Percentiles rank a stretch among this genome's conserved stretches.
Evolutionary conservation across 495 filamentous ascomycete species (phyloP).

Genomic region (Copromyces sp.): DNA sequence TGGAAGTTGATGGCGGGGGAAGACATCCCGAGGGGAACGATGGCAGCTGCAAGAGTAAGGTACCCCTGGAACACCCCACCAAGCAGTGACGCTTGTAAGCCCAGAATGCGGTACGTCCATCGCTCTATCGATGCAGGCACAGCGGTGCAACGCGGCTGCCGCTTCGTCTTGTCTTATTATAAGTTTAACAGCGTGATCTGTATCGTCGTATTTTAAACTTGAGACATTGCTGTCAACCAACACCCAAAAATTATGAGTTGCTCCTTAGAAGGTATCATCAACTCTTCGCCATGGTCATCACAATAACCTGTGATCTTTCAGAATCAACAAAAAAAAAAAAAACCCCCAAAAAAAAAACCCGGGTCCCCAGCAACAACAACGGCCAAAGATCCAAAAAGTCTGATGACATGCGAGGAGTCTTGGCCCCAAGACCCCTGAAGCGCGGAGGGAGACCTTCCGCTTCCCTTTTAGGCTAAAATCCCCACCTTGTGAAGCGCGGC

Average conservation of each 20-base stretch:
- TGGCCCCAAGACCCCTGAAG: constrained; percentile 9
- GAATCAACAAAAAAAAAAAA: neutral
- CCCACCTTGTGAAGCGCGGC: constrained; percentile 1
- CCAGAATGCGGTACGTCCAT: neutral
- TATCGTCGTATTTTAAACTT: neutral
- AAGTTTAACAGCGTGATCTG: neutral
- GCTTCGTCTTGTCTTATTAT: neutral
- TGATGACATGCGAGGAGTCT: neutral
- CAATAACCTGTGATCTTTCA: neutral
- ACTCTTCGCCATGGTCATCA: neutral
- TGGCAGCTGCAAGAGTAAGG: constrained; percentile 8
- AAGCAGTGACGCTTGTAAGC: neutral
- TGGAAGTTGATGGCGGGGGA: constrained; percentile 12
- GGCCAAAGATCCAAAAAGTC: neutral
- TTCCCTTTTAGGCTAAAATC: constrained; percentile 24
- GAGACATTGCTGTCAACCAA: neutral
- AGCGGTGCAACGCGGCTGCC: neutral
- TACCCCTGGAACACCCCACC: constrained; percentile 3
- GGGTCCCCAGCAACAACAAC: neutral
- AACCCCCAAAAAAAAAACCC: too few species aligned
- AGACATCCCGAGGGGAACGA: constrained; percentile 13
- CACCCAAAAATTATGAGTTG: neutral
- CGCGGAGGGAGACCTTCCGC: constrained; percentile 25
- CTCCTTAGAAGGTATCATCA: neutral
- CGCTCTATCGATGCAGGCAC: neutral